Evolutionary conservation across 1,139 yeast genomes (phyloP).

Genomic region (Diutina catenulata): DNA sequence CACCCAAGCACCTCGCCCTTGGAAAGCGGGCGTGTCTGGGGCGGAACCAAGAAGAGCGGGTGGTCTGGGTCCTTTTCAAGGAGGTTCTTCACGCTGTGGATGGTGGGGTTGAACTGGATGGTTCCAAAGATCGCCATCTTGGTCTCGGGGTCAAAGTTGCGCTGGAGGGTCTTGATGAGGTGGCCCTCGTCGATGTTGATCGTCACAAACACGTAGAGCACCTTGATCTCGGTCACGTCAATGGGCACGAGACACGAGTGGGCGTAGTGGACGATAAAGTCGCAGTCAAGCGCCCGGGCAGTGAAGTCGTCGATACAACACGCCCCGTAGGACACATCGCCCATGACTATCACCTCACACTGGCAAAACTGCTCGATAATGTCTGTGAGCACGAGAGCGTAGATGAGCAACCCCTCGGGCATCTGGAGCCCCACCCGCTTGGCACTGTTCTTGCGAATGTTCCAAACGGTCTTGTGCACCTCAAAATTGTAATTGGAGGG

Average conservation of each 20-base stretch:
- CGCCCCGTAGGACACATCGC: slow-evolving; percentile 97
- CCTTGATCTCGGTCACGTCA: slow-evolving; percentile 82
- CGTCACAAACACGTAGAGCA: slow-evolving; percentile 89
- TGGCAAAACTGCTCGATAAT: slow-evolving; percentile 83
- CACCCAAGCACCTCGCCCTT: slow-evolving; percentile 97
- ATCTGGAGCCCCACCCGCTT: slow-evolving; percentile 81
- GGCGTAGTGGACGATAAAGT: slow-evolving; percentile 91
- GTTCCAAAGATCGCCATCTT: slow-evolving; percentile 82
- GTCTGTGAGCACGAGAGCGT: slow-evolving; percentile 78
- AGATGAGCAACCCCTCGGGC: slow-evolving; percentile 93
- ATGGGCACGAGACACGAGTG: slow-evolving; percentile 96
- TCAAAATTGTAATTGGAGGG: slow-evolving; percentile 94
- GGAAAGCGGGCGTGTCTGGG: slow-evolving; percentile 86
- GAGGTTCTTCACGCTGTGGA: slow-evolving; percentile 63
- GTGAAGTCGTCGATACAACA: slow-evolving; percentile 97
- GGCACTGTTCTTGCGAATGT: slow-evolving; percentile 61
- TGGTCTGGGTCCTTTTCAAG: slow-evolving; percentile 37
- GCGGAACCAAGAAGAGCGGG: slow-evolving; percentile 60
- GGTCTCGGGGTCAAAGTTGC: slow-evolving; percentile 53
- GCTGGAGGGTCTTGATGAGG: slow-evolving; percentile 59
- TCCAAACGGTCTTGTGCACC: slow-evolving; percentile 92
- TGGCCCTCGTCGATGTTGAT: slow-evolving; percentile 81
- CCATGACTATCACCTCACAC: slow-evolving; percentile 90
- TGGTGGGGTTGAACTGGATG: slow-evolving; percentile 90
- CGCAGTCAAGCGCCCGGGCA: slow-evolving; percentile 87